A percentile compares a stretch with the other conserved stretches of the same genome.
Evolutionary conservation across 2,329 filamentous ascomycete species (phyloP).

Genomic region (Botrytis aclada): DNA sequence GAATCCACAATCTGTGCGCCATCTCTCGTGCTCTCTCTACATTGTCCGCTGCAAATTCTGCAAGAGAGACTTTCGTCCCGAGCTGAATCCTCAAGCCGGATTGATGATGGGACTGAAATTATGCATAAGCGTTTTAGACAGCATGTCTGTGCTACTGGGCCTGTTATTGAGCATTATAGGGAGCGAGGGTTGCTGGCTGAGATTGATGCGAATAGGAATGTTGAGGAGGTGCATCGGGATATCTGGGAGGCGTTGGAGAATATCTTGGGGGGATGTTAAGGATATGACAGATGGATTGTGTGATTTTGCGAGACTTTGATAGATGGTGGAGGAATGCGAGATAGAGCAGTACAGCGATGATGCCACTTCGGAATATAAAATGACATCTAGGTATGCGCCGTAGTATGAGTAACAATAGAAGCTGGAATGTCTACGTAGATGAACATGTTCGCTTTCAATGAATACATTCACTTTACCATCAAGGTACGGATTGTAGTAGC

Average conservation of each 20-base stretch:
- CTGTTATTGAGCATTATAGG: constrained; percentile 5
- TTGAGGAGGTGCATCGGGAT: background rate
- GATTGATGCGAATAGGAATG: constrained; percentile 2
- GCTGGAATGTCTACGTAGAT: background rate
- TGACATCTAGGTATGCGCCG: background rate
- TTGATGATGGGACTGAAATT: background rate
- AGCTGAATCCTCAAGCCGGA: background rate
- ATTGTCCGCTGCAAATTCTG: background rate
- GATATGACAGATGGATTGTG: background rate
- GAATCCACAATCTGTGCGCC: background rate
- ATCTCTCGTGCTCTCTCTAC: background rate
- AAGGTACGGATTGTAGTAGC: too few relatives aligned
- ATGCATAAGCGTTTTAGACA: background rate
- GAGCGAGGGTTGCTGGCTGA: background rate
- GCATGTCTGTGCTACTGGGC: background rate
- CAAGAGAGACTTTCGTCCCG: background rate
- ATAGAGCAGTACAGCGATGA: background rate
- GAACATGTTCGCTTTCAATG: background rate
- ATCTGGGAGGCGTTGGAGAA: background rate
- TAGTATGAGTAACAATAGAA: background rate
- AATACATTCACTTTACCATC: background rate
- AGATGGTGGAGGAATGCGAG: background rate
- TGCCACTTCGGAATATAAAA: background rate
- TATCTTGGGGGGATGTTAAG: background rate
- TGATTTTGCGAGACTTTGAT: background rate